phyloP scores from a whole-genome alignment of 176 grass and related monocot genomes.

The Aegilops speltoides region DNA sequence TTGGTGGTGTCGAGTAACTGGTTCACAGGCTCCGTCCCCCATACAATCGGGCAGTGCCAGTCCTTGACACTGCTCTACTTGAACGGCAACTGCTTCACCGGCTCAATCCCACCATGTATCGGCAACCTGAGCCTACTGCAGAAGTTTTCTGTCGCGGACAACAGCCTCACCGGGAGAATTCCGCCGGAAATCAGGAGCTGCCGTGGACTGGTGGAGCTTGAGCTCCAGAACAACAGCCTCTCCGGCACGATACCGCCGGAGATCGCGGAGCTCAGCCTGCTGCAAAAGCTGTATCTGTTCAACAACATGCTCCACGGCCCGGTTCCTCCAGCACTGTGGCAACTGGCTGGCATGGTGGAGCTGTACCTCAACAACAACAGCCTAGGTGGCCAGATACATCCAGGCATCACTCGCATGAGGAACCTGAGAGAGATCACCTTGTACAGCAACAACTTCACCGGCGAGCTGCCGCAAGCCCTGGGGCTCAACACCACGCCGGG shows the following conservation, averaged over 20 bases:
- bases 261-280: slow-evolving; percentile 13
- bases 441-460: slow-evolving; percentile 43
- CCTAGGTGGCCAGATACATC: slow-evolving; percentile 36
- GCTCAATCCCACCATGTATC: slow-evolving; percentile 28
- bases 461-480: slow-evolving; percentile 38
- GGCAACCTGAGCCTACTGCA: slow-evolving; percentile 29
- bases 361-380: slow-evolving; percentile 47
- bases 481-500: slow-evolving; percentile 24
- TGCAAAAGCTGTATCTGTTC: slow-evolving; percentile 42
- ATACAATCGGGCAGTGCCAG: slow-evolving; percentile 25
- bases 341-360: slow-evolving; percentile 18
- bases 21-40: slow-evolving; percentile 22
- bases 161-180: slow-evolving; percentile 22
- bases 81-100: slow-evolving; percentile 36
- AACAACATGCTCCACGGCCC: slow-evolving; percentile 37
- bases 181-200: slow-evolving; percentile 28
- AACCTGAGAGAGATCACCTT: slow-evolving; percentile 37
- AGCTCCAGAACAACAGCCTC: slow-evolving; percentile 44
- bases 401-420: slow-evolving; percentile 37
- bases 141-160: slow-evolving; percentile 12
- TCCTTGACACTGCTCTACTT: slow-evolving; percentile 33
- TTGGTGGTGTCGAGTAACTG: slow-evolving; percentile 31
- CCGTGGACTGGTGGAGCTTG: slow-evolving; percentile 23
- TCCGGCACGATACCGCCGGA: slow-evolving; percentile 30
- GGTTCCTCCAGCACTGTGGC: slow-evolving; percentile 31